Percentiles rank a stretch among this genome's conserved stretches.
Evolutionary conservation across 2,329 filamentous ascomycete genomes (phyloP).

Genomic region (Piedraia hortae): DNA sequence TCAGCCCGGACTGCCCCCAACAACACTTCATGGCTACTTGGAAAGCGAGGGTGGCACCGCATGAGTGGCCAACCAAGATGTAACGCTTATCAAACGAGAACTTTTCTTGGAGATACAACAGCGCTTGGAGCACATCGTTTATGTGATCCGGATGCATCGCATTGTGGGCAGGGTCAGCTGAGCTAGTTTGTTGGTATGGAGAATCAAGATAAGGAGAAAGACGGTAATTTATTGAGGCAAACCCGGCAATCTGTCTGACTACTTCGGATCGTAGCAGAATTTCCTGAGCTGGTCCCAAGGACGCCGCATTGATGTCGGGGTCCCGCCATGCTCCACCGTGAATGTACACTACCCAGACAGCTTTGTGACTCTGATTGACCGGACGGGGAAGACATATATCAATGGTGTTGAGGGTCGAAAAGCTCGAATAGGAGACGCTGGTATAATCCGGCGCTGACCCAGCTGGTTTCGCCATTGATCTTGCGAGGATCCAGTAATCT

Average conservation of each 20-base stretch:
- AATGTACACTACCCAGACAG: conserved; percentile 16
- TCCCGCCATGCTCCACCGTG: conserved; percentile 25
- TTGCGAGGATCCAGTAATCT: too few relatives aligned
- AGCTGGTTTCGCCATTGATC: too few relatives aligned
- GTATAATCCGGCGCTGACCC: conserved; percentile 7
- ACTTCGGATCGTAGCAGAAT: conserved; percentile 11
- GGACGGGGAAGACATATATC: conserved; percentile 17
- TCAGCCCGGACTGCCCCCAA: conserved; percentile 8
- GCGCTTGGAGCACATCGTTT: conserved; percentile 25
- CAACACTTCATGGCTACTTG: conserved; percentile 27
- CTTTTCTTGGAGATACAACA: conserved; percentile 22
- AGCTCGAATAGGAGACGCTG: conserved; percentile 9
- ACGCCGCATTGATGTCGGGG: conserved; percentile 14
- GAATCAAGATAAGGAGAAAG: conserved; percentile 25
- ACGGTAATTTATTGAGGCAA: conserved; percentile 37
- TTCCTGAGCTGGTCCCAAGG: conserved; percentile 13
- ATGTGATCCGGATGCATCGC: conserved; percentile 34
- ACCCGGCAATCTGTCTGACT: conserved; percentile 23
- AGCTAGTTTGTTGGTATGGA: conserved; percentile 18
- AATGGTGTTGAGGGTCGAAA: conserved; percentile 15
- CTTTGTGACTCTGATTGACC: conserved; percentile 4
- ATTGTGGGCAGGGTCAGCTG: conserved; percentile 19
- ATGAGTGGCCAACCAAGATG: conserved; percentile 33
- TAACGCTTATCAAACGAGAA: conserved; percentile 21
- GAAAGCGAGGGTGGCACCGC: conserved; percentile 33